Evolutionary conservation across 1,139 yeast genomes (phyloP).

Genomic region (Komagataea norvegica): DNA sequence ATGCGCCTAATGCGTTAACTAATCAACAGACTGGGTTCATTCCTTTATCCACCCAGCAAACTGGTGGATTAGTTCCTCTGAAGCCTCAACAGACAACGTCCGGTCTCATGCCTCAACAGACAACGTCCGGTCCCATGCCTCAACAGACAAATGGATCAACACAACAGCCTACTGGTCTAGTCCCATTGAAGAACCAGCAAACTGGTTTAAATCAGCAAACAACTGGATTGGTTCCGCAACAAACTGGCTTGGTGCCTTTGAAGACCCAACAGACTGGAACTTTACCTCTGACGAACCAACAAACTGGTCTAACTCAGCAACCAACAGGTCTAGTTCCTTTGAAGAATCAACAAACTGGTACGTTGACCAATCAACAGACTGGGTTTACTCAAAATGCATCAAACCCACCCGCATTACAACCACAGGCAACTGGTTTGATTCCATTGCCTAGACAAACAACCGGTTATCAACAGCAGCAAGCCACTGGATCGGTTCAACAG

Average conservation of each 20-base stretch:
- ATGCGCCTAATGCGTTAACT: background rate
- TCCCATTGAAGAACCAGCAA: constrained; percentile 23
- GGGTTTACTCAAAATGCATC: too few species aligned
- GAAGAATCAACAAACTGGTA: constrained; percentile 21
- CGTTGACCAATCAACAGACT: constrained; percentile 5
- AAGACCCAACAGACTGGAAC: constrained; percentile 20
- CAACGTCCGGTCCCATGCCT: constrained; percentile 5
- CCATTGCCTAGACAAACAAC: constrained; percentile 33
- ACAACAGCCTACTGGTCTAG: constrained; percentile 20
- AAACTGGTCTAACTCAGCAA: constrained; percentile 31
- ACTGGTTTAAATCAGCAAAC: constrained; percentile 33
- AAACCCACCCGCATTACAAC: constrained; percentile 12
- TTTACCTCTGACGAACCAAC: constrained; percentile 22
- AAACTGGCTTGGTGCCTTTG: constrained; percentile 33
- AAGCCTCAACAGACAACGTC: constrained; percentile 26
- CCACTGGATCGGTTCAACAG: constrained; percentile 33
- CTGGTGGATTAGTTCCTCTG: constrained; percentile 32
- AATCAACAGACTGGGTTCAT: background rate
- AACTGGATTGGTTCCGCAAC: constrained; percentile 33
- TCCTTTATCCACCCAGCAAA: constrained; percentile 26
- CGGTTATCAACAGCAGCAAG: constrained; percentile 16
- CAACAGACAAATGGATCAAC: constrained; percentile 14
- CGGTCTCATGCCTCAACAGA: constrained; percentile 24
- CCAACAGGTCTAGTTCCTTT: constrained; percentile 34
- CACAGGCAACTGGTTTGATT: constrained; percentile 16